A percentile compares a stretch with the other conserved stretches of the same genome.
Conservation (phyloP, 306 rosid species). For the Betula pendula region DNA sequence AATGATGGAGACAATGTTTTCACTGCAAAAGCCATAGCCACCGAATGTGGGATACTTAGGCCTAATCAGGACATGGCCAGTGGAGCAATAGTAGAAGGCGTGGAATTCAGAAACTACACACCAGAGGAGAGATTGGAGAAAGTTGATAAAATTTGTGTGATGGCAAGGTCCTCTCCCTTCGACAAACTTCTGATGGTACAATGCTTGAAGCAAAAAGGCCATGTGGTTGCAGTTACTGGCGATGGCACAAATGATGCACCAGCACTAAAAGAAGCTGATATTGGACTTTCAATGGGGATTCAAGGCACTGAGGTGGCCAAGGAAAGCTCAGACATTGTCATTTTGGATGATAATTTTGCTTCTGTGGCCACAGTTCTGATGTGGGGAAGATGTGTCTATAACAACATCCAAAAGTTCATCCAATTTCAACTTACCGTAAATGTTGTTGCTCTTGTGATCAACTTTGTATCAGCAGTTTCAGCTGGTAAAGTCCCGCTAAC, state of each 20-base stretch:
- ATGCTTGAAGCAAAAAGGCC: conserved; percentile 40
- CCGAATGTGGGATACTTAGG: conserved; percentile 32
- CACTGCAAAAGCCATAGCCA: conserved; percentile 38
- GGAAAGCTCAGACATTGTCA: conserved; percentile 38
- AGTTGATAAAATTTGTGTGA: conserved; percentile 30
- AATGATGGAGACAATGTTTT: conserved; percentile 37
- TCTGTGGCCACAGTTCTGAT: conserved; percentile 26
- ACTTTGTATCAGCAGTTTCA: conserved; percentile 28
- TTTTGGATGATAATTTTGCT: conserved; percentile 36
- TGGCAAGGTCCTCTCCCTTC: conserved; percentile 40
- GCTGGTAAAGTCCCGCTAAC: conserved; percentile 31
- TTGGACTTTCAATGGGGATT: conserved; percentile 41
- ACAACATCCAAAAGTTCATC: conserved; percentile 38
- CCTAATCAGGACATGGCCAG: background rate
- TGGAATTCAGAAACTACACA: conserved; percentile 30
- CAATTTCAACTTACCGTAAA: conserved; percentile 40
- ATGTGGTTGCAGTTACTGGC: conserved; percentile 34
- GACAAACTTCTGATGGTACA: conserved; percentile 41
- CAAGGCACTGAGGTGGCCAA: conserved; percentile 36
- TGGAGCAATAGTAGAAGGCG: conserved; percentile 34
- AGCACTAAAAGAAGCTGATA: conserved; percentile 28
- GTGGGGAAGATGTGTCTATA: conserved; percentile 34
- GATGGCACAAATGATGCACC: conserved; percentile 41
- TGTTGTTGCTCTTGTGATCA: conserved; percentile 32
- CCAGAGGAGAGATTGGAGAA: conserved; percentile 34